phyloP scores from a whole-genome alignment of 2,329 filamentous ascomycete genomes.

The Xylariaceae sp. region DNA sequence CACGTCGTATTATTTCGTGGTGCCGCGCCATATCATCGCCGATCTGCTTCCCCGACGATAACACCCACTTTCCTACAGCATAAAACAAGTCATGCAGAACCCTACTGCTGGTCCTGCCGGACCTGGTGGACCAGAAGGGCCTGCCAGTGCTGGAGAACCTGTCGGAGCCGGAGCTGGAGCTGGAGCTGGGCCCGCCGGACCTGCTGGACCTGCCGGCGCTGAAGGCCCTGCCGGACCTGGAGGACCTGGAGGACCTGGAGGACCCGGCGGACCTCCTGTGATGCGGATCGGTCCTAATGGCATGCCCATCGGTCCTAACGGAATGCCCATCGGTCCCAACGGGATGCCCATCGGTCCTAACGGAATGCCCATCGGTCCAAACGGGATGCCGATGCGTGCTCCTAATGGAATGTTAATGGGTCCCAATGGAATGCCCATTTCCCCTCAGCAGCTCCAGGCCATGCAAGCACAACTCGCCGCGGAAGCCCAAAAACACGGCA shows the following conservation, averaged over 20 bases:
- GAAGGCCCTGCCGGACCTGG: constrained; percentile 12
- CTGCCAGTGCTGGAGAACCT: constrained; percentile 17
- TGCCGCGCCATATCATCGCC: not conserved
- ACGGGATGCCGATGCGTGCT: not conserved
- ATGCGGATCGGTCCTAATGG: constrained; percentile 4
- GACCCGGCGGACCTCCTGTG: constrained; percentile 8
- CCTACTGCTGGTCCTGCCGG: constrained; percentile 22
- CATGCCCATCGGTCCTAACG: constrained; percentile 9
- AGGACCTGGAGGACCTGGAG: constrained; percentile 17
- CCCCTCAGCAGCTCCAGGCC: constrained; percentile 75
- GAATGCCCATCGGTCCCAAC: constrained; percentile 11
- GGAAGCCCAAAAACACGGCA: constrained; percentile 78
- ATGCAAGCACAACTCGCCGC: constrained; percentile 79
- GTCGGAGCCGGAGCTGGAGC: not conserved
- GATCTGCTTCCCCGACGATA: not conserved
- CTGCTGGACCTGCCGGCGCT: constrained; percentile 12
- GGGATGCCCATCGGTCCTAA: not conserved
- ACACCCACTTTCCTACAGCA: not conserved
- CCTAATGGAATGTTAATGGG: constrained; percentile 5
- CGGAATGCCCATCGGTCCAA: constrained; percentile 14
- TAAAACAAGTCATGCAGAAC: constrained; percentile 23
- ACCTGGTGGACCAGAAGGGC: constrained; percentile 19
- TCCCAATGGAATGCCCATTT: constrained; percentile 41
- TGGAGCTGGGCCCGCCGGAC: not conserved
- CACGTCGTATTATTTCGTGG: not conserved